Conservation (phyloP, 179 eudicot species). For the Spergularia azorica region DNA sequence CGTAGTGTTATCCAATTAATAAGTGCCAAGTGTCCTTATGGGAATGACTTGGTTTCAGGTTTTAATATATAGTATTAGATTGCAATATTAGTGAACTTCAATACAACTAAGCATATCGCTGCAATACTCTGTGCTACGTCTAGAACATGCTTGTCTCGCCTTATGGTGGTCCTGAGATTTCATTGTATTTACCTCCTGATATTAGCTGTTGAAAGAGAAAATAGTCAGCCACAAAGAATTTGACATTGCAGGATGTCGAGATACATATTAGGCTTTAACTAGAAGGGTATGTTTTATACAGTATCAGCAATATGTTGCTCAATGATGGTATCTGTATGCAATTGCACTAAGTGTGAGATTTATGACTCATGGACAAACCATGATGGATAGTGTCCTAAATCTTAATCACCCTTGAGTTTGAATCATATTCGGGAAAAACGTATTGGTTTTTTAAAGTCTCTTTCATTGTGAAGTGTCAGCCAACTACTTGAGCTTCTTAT, state of each 20-base stretch:
- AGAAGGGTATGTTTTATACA: not conserved
- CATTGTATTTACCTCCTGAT: not conserved
- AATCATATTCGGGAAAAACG: not conserved
- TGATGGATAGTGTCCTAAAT: not conserved
- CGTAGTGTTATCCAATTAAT: no score
- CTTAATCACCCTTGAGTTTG: not conserved
- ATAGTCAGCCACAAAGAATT: no score
- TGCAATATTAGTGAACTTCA: constrained; percentile 24
- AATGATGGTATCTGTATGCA: not conserved
- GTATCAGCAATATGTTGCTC: not conserved
- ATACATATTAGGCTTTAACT: not conserved
- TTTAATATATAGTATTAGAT: no score
- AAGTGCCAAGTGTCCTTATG: no score
- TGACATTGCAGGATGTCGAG: no score
- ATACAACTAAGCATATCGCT: constrained; percentile 12
- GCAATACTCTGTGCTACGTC: not conserved
- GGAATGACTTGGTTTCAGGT: no score
- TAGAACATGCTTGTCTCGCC: not conserved
- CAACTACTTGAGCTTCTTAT: not conserved
- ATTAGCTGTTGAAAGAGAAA: not conserved
- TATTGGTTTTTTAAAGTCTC: constrained; percentile 5
- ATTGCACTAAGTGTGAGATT: not conserved
- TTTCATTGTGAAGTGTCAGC: not conserved
- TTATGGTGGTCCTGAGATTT: not conserved
- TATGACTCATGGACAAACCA: not conserved